Evolutionary conservation across 106 monocot genomes (phyloP).

Genomic region (Triglochin maritima): DNA sequence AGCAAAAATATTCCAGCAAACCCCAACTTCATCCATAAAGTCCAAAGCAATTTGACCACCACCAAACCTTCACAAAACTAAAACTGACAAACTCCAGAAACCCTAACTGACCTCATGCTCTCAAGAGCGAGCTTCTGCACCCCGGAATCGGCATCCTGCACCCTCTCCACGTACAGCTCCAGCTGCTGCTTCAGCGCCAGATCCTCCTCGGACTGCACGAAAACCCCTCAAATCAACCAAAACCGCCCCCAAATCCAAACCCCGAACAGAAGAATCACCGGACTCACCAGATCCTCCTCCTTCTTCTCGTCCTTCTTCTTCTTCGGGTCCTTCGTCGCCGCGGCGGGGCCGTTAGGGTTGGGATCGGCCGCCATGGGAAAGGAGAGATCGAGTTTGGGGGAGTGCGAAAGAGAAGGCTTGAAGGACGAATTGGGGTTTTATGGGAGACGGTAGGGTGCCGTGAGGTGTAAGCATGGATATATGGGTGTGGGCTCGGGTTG

Average conservation of each 20-base stretch:
- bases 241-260: not conserved
- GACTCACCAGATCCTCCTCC: conserved; percentile 85
- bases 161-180: conserved; percentile 85
- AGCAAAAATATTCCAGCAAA: not conserved
- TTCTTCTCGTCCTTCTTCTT: conserved; percentile 99
- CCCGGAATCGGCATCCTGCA: conserved; percentile 75
- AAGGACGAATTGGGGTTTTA: too few relatives aligned
- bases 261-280: not conserved
- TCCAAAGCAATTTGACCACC: not conserved
- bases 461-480: too few relatives aligned
- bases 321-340: conserved; percentile 45
- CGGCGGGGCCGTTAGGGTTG: conserved; percentile 35
- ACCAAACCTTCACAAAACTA: not conserved
- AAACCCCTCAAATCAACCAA: not conserved
- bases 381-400: not conserved
- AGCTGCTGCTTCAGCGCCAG: conserved; percentile 81
- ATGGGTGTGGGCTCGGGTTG: too few relatives aligned
- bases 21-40: not conserved
- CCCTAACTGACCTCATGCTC: conserved; percentile 66
- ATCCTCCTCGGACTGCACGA: conserved; percentile 80
- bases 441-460: too few relatives aligned
- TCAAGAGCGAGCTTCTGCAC: conserved; percentile 92
- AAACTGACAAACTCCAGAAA: not conserved
- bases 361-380: conserved; percentile 52
- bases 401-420: not conserved